These are phyloP conservation scores for Pythium aphanidermatum DNA, from an alignment of 352 stramenopile species.

Conservation along the genomic window DNA sequence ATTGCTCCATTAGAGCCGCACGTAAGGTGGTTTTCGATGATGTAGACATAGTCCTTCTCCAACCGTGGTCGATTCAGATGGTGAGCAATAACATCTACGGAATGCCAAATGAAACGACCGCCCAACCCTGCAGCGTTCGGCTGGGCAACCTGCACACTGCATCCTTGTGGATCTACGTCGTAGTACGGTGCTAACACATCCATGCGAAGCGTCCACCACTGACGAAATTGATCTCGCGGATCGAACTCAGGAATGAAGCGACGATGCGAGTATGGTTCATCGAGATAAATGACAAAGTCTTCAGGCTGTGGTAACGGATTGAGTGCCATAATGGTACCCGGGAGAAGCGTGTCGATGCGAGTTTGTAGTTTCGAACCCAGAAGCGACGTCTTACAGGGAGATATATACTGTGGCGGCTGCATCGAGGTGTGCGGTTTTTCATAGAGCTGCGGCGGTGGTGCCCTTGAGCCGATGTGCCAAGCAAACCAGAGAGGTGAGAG, in stretches of 20 bases:
- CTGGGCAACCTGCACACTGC: slow-evolving; percentile 42
- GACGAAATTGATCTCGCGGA: slow-evolving; percentile 39
- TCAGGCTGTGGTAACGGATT: slow-evolving; percentile 29
- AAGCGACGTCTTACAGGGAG: slow-evolving; percentile 25
- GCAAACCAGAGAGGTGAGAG: slow-evolving; percentile 55
- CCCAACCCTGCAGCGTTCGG: slow-evolving; percentile 49
- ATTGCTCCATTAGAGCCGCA: slow-evolving; percentile 33
- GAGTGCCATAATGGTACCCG: slow-evolving; percentile 44
- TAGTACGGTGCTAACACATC: slow-evolving; percentile 29
- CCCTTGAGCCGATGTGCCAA: slow-evolving; percentile 52
- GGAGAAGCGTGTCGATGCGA: slow-evolving; percentile 40
- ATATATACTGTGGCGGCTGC: slow-evolving; percentile 16
- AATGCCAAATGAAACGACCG: slow-evolving; percentile 66
- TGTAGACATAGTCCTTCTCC: slow-evolving; percentile 51
- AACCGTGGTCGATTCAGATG: slow-evolving; percentile 35
- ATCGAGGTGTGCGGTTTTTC: not conserved
- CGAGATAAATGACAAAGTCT: slow-evolving; percentile 32
- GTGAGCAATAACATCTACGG: slow-evolving; percentile 22
- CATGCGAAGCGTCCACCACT: slow-evolving; percentile 25
- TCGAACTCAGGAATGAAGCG: slow-evolving; percentile 41
- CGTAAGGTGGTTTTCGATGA: slow-evolving; percentile 37
- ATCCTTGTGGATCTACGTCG: slow-evolving; percentile 41
- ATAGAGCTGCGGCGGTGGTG: slow-evolving; percentile 27
- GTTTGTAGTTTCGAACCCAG: slow-evolving; percentile 31
- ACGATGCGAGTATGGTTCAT: slow-evolving; percentile 37